These are phyloP conservation scores for Pulveroboletus sp. DNA, from an alignment of 768 basidiomycete genomes.

Conservation along the genomic window DNA sequence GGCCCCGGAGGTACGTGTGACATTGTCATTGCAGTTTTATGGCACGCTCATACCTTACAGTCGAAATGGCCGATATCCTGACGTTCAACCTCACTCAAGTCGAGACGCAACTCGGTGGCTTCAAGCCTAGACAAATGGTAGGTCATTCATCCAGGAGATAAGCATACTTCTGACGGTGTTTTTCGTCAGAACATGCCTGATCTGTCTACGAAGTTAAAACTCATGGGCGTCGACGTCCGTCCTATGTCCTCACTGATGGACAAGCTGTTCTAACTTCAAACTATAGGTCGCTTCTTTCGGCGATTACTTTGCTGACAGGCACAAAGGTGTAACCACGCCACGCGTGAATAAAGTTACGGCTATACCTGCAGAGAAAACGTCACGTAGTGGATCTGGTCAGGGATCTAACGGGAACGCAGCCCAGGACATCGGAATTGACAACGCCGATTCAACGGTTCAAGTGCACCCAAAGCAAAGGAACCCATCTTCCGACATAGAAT, in stretches of 20 bases:
- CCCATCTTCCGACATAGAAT: constrained; percentile 50
- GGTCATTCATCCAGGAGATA: not conserved
- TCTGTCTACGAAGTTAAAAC: constrained; percentile 60
- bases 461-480: no score
- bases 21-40: no score
- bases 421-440: no score
- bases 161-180: not conserved
- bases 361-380: no score
- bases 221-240: constrained; percentile 55
- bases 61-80: constrained; percentile 73
- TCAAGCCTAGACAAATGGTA: constrained; percentile 44
- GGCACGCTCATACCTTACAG: no score
- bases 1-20: constrained; percentile 52
- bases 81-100: constrained; percentile 67
- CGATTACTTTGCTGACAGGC: constrained; percentile 64
- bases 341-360: no score
- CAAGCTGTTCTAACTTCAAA: not conserved
- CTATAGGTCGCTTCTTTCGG: constrained; percentile 61
- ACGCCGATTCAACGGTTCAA: no score
- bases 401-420: no score
- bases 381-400: no score
- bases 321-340: constrained; percentile 29
- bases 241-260: no score
- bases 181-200: constrained; percentile 51
- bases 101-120: constrained; percentile 37